Evolutionary conservation across 2,329 filamentous ascomycete species (phyloP), one percentile per base, ranked within the genome.

Genomic region (Dryadomyces quercivorus): DNA sequence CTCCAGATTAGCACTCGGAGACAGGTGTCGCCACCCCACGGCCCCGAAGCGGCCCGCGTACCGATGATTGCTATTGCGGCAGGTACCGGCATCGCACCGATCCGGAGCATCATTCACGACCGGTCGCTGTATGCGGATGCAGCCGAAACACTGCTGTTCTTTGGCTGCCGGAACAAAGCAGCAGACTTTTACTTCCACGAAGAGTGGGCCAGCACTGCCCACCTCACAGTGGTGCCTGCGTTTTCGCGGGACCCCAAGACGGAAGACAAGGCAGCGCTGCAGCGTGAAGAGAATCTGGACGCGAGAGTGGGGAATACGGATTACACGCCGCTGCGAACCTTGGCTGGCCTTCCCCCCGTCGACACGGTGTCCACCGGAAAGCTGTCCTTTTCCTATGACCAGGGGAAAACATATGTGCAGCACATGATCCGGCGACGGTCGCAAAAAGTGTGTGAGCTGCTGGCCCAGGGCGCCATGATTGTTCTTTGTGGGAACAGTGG

Each of bases 11-110:
- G 59, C 69, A 77, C 70, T 70, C 76, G 65, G 72, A 77, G 58
- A 70, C 77, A 16, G 66, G 80, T 22, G 74, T 71, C 54, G 63
- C 54, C 64, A 64, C 67, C 63, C 71, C 67, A 60, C 75, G 64
- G 61, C 70, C 65, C 71, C 59, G 40, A 70, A 5, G 59, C 62
- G 18, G 66, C 69, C 22, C 64, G 66, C 46, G 62, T 70, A 1
- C 86, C 90, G 0, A 76, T 91, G 8, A 73, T 95, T 38, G 81
- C 91, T 63, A 80, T 96, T 53, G 89, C 85, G 1, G 87, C 91
- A 0, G 91, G 91, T 2, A 96, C 91, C 0, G 91, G 91, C 7
- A 73, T 96, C 36, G 92, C 91, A 0, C 91, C 92, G 0, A 82
- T 95, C 63, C 82, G 91, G 3, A 81, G 85, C 5, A 75, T 96